Conservation (phyloP, 768 basidiomycete genomes). For the Suillus clintonianus region DNA sequence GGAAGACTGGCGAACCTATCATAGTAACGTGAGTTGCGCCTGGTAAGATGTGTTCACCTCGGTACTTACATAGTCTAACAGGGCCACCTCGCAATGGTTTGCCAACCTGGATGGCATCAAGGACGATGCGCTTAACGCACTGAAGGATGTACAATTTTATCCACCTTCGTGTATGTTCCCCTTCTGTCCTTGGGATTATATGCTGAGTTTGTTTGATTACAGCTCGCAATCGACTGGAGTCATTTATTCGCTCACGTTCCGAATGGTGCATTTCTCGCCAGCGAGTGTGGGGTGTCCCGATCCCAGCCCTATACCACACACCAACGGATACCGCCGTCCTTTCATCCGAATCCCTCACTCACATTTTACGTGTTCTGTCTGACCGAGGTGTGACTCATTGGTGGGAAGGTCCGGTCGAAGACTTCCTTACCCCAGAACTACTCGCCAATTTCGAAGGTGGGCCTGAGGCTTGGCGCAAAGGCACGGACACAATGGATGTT, state of each 20-base stretch:
- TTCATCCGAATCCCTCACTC: constrained; percentile 59
- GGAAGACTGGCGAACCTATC: constrained; percentile 92
- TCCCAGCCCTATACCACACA: constrained; percentile 79
- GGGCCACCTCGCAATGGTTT: constrained; percentile 97
- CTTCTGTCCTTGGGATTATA: background rate
- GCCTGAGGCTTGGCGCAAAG: constrained; percentile 63
- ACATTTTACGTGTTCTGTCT: constrained; percentile 77
- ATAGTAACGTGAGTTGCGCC: constrained; percentile 71
- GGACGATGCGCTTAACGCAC: constrained; percentile 64
- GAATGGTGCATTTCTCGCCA: constrained; percentile 99
- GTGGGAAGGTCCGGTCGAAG: constrained; percentile 86
- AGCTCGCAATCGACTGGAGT: constrained; percentile 88
- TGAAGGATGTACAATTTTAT: constrained; percentile 72
- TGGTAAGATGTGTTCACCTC: background rate
- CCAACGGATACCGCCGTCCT: constrained; percentile 67
- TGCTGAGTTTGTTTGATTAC: background rate
- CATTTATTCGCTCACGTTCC: constrained; percentile 83
- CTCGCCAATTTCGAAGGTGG: constrained; percentile 43
- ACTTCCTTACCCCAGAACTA: constrained; percentile 73
- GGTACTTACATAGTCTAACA: constrained; percentile 25
- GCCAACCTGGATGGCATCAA: constrained; percentile 89
- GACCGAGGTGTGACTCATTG: constrained; percentile 78
- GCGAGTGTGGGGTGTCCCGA: constrained; percentile 96
- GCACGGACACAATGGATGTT: constrained; percentile 96
- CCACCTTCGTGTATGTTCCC: constrained; percentile 66